Base-by-base conservation (phyloP, 2,329 filamentous ascomycete species). In the Penicillium digitatum region DNA sequence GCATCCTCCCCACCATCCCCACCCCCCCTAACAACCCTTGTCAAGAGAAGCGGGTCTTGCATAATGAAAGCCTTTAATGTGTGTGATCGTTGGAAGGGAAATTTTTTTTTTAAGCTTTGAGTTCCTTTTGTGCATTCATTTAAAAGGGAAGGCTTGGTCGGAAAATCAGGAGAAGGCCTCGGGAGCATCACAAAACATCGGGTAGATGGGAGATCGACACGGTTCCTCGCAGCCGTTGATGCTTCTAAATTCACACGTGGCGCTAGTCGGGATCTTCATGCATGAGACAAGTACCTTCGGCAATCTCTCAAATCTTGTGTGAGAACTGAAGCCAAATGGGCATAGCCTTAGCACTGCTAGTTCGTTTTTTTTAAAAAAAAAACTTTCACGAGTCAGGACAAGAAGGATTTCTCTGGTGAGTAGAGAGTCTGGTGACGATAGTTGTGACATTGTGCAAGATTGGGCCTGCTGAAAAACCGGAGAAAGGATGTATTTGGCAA, bases 181-280 rank as follows among this genome's bases (percentile, higher is more conserved):
- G 39, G 39, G 24, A 53, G 51, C 60, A 56, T 46, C 53, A 56
- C 55, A 57, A 61, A 51, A 48, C 42, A 70, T 68, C 65, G 62
- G 64, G 57, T 66, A 63, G 60, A 62, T 69, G 68, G 66, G 66
- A 69, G 70, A 72, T 72, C 69, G 68, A 68, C 69, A 55, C 62
- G 64, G 66, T 72, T 66, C 65, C 69, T 70, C 66, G 62, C 67
- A 71, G 66, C 68, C 69, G 69, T 71, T 70, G 66, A 68, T 66
- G 65, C 65, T 72, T 70, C 62, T 62, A 61, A 51, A 65, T 59
- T 61, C 62, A 65, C 70, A 72, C 68, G 70, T 72, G 70, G 70
- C 67, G 68, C 67, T 72, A 71, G 63, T 69, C 64, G 61, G 66
- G 68, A 70, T 70, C 66, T 64, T 67, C 66, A 70, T 72, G 69